Evolutionary conservation across 164 flowering plant genomes (phyloP), one percentile per base, ranked within the genome.

Genomic region (Vitis cinerea): DNA sequence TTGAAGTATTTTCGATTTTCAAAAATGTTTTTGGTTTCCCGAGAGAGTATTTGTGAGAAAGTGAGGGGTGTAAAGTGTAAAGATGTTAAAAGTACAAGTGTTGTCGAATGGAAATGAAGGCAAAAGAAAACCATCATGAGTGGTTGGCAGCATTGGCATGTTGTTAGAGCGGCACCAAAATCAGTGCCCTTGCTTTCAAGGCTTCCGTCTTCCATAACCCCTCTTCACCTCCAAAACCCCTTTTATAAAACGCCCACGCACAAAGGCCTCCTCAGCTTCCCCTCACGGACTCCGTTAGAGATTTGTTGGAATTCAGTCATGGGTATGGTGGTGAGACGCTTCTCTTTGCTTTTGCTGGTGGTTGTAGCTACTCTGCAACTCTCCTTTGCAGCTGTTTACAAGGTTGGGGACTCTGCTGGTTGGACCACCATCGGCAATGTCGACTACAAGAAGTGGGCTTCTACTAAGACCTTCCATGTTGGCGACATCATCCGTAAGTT

Each of bases 331-430:
- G 58, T 47, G 64, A 49, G 27, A 60, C 71, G 16, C 29, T 12
- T 67, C 72, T 47, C 30, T 30, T 55, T 73, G 56, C 7, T 37
- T 37, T 14, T 75, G 54, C 9, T 70, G 66, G 17, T 64, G 30
- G 19, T 64, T 71, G 59, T 30, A 9, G 10, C 55, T 29, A 3
- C 48, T 37, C 2, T 69, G 49, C 10, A 23, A 56, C 30, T 50
- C 2, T 55, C 59, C 54, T 1, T 23, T 29, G 80, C 74, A 11
- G 74, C 75, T 3, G 78, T 84, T 16, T 72, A 82, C 79, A 82
- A 79, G 74, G 84, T 84, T 59, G 88, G 88, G 2, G 88, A 82
- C 62, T 71, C 84, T 23, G 70, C 80, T 15, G 88, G 88, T 19
- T 84, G 88, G 88, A 79, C 85, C 29, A 72, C 72, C 63, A 71